These are phyloP conservation scores for Metschnikowia lachancei DNA, from an alignment of 805 yeast species.

Conservation along the genomic window DNA sequence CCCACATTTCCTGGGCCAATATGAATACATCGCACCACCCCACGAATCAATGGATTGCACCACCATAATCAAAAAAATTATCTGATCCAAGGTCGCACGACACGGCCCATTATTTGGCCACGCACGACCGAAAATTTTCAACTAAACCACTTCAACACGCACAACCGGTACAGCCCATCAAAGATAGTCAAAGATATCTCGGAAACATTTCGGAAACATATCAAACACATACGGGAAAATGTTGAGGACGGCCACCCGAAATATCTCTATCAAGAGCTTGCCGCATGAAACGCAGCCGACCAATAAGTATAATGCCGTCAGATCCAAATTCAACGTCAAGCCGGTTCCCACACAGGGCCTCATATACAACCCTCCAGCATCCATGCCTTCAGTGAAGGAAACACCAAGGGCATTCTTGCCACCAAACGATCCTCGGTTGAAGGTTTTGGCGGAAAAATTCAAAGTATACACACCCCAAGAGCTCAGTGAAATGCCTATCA, in stretches of 20 bases:
- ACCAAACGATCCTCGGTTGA: constrained; percentile 53
- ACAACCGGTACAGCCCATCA: not conserved
- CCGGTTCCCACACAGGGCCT: constrained; percentile 59
- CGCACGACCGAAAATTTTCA: constrained; percentile 20
- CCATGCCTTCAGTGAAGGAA: constrained; percentile 46
- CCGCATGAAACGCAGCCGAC: constrained; percentile 44
- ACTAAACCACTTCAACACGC: not conserved
- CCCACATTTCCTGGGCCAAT: no score
- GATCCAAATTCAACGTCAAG: constrained; percentile 66
- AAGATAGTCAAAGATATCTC: no score
- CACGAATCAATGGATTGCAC: no score
- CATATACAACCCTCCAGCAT: constrained; percentile 60
- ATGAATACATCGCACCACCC: no score
- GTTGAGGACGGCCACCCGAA: constrained; percentile 16
- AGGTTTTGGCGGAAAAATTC: constrained; percentile 26
- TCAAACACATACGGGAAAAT: not conserved
- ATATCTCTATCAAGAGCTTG: constrained; percentile 22
- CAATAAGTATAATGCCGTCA: constrained; percentile 55
- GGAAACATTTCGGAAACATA: no score
- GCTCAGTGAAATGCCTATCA: constrained; percentile 40
- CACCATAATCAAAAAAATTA: no score
- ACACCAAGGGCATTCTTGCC: constrained; percentile 76
- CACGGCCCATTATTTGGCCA: not conserved
- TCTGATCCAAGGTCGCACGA: constrained; percentile 8
- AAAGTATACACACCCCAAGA: constrained; percentile 33